phyloP scores from a whole-genome alignment of 75 land plant species.

The Isoetes taiwanensis region DNA sequence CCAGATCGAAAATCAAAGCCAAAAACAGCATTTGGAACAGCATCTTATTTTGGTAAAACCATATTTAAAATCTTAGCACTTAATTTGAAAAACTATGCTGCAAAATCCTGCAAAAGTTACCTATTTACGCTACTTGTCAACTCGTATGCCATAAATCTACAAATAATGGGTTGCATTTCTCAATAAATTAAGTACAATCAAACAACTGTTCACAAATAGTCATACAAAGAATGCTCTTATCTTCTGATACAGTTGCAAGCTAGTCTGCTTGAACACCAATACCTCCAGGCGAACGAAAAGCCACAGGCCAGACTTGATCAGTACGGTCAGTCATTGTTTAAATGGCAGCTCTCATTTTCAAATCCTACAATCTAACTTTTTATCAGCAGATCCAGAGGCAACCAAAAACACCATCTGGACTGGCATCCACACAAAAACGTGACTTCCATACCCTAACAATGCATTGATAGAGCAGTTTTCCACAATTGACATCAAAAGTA shows the following conservation, averaged over 20 bases:
- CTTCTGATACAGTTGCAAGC: constrained; percentile 91
- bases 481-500: constrained; percentile 65
- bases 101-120: no score
- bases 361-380: constrained; percentile 79
- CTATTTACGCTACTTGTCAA: no score
- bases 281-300: constrained; percentile 66
- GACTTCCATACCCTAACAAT: constrained; percentile 77
- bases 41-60: no score
- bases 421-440: constrained; percentile 89
- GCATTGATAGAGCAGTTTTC: constrained; percentile 59
- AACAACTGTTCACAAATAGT: constrained; percentile 62
- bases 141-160: no score
- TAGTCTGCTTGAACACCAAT: constrained; percentile 47
- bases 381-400: constrained; percentile 82
- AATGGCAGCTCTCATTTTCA: constrained; percentile 64
- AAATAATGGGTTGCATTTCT: no score
- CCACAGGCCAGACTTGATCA: constrained; percentile 96
- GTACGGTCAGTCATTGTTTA: constrained; percentile 76
- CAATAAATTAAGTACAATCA: no score
- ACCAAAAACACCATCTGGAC: constrained; percentile 81
- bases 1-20: no score
- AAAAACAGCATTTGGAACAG: no score
- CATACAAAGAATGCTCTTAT: constrained; percentile 81
- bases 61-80: no score
- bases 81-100: no score